A percentile compares a stretch with the other conserved stretches of the same genome.
Conservation (phyloP, 352 stramenopile genomes). For the Paralagenidium karlingii region DNA sequence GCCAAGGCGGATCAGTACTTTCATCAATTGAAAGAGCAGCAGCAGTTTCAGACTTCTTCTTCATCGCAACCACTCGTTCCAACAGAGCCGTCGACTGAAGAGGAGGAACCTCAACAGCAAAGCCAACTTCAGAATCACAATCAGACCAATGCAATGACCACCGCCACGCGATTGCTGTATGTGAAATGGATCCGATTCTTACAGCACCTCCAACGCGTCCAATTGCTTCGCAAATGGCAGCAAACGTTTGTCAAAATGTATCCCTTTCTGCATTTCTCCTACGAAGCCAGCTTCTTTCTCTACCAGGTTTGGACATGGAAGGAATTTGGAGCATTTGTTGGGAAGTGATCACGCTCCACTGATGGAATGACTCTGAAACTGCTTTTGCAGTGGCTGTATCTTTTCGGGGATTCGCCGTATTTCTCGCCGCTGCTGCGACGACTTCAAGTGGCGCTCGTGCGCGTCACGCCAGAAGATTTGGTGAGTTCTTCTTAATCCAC, state of each 20-base stretch:
- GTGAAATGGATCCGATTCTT: conserved; percentile 16
- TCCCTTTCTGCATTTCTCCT: conserved; percentile 63
- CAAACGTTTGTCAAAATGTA: conserved; percentile 51
- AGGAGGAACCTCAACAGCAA: too few species aligned
- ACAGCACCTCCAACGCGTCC: conserved; percentile 25
- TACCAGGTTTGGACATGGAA: conserved; percentile 45
- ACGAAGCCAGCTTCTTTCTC: conserved; percentile 71
- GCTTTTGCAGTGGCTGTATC: conserved; percentile 52
- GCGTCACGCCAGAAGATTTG: conserved; percentile 56
- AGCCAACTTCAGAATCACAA: too few species aligned
- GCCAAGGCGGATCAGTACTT: conserved; percentile 58
- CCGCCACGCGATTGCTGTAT: not conserved
- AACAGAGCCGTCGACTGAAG: not conserved
- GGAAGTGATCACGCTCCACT: not conserved
- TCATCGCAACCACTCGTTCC: too few species aligned
- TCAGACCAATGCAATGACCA: too few species aligned
- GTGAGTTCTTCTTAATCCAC: conserved; percentile 6
- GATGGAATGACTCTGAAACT: not conserved
- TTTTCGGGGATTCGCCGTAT: conserved; percentile 73
- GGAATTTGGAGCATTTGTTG: too few species aligned
- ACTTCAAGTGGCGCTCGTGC: conserved; percentile 65
- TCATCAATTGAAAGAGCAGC: conserved; percentile 22
- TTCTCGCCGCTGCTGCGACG: conserved; percentile 66
- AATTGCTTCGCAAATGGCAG: conserved; percentile 34
- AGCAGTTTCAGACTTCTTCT: too few species aligned